These are phyloP conservation scores for Akanthomyces dipterigenus DNA, from an alignment of 2,329 filamentous ascomycete species.

Conservation along the genomic window DNA sequence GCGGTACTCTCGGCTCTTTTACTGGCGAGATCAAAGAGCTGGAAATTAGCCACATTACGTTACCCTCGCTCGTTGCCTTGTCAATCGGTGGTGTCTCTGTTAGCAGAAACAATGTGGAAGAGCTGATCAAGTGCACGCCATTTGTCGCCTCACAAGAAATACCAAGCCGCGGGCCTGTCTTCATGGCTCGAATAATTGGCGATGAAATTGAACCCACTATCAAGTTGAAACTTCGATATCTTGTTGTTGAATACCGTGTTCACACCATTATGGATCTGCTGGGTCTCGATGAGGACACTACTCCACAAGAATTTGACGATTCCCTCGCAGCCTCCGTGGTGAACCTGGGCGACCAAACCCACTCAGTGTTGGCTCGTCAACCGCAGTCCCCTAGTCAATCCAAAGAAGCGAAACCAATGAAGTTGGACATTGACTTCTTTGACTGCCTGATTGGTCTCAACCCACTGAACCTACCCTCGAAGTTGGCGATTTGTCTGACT, in stretches of 20 bases:
- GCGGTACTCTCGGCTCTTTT: slow-evolving; percentile 60
- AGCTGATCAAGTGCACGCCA: slow-evolving; percentile 55
- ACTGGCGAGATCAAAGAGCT: slow-evolving; percentile 53
- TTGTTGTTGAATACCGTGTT: slow-evolving; percentile 84
- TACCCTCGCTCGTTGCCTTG: slow-evolving; percentile 77
- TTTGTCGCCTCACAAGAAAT: slow-evolving; percentile 23
- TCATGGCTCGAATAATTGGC: slow-evolving; percentile 86
- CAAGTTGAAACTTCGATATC: slow-evolving; percentile 78
- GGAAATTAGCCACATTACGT: slow-evolving; percentile 73
- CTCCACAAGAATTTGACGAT: slow-evolving; percentile 65
- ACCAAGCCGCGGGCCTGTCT: slow-evolving; percentile 38
- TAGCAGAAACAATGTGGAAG: slow-evolving; percentile 59
- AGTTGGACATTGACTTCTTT: slow-evolving; percentile 66
- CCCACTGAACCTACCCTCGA: slow-evolving; percentile 67
- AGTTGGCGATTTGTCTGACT: slow-evolving; percentile 70
- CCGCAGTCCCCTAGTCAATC: slow-evolving; percentile 20
- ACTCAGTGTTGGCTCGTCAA: slow-evolving; percentile 35
- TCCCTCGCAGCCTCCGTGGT: slow-evolving; percentile 74
- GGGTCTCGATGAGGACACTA: slow-evolving; percentile 59
- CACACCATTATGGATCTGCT: slow-evolving; percentile 75
- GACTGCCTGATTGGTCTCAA: slow-evolving; percentile 83
- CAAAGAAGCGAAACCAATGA: slow-evolving; percentile 48
- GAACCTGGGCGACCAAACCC: slow-evolving; percentile 61
- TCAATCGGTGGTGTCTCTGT: slow-evolving; percentile 59
- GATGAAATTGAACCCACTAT: slow-evolving; percentile 90